These are phyloP conservation scores for Acrocalymma vagum DNA, from an alignment of 2,329 filamentous ascomycete genomes.

Conservation along the genomic window DNA sequence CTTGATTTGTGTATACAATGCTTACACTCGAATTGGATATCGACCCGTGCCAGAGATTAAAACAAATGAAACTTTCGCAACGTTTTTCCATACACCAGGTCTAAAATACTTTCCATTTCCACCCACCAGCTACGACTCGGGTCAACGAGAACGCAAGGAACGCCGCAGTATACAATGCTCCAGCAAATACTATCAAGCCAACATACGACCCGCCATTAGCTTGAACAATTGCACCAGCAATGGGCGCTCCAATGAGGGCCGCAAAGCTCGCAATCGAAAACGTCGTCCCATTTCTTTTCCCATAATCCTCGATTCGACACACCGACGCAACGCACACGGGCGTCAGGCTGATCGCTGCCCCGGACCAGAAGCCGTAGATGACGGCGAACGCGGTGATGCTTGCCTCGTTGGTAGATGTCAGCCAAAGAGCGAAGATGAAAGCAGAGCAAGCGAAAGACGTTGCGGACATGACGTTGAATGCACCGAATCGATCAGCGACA, in stretches of 20 bases:
- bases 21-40: too few relatives aligned
- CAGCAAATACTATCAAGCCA: conserved; percentile 29
- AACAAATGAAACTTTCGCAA: too few relatives aligned
- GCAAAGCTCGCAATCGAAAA: conserved; percentile 70
- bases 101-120: conserved; percentile 17
- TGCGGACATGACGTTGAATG: conserved; percentile 62
- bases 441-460: conserved; percentile 54
- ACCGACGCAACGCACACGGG: conserved; percentile 75
- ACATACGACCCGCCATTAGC: conserved; percentile 20
- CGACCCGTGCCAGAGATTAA: too few relatives aligned
- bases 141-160: conserved; percentile 21
- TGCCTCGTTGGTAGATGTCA: conserved; percentile 59
- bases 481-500: conserved; percentile 61
- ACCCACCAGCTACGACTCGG: conserved; percentile 21
- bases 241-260: conserved; percentile 71
- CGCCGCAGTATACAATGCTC: conserved; percentile 23
- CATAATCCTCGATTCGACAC: conserved; percentile 73
- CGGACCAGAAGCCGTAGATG: conserved; percentile 74
- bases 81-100: too few relatives aligned
- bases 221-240: conserved; percentile 60
- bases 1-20: too few relatives aligned
- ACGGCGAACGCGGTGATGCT: conserved; percentile 68
- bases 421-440: conserved; percentile 63
- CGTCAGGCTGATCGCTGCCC: conserved; percentile 69
- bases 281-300: conserved; percentile 69